Percentiles rank a stretch among this genome's conserved stretches.
phyloP scores from a whole-genome alignment of 352 stramenopile genomes.

The Phytophthora pini region DNA sequence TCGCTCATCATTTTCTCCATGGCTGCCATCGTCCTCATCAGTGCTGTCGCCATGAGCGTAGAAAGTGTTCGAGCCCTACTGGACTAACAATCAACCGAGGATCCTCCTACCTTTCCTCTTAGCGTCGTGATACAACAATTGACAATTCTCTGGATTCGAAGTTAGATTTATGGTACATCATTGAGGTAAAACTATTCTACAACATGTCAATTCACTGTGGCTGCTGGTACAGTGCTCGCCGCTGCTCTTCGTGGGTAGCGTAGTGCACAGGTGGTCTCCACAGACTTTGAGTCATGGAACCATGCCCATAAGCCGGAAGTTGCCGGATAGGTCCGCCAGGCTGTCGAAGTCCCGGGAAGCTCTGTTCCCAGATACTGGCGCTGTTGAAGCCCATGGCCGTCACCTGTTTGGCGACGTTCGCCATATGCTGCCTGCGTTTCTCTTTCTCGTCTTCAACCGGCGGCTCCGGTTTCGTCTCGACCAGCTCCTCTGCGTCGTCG shows the following conservation, averaged over 20 bases:
- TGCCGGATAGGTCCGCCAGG: constrained; percentile 17
- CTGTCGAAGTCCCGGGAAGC: constrained; percentile 26
- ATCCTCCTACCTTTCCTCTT: background rate
- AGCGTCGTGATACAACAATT: background rate
- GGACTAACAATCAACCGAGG: background rate
- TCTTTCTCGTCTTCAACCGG: constrained; percentile 10
- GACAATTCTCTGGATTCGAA: background rate
- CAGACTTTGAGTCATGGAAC: constrained; percentile 9
- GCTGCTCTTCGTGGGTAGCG: constrained; percentile 1
- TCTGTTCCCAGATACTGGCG: constrained; percentile 45
- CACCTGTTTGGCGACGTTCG: constrained; percentile 19
- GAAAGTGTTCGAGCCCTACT: constrained; percentile 53
- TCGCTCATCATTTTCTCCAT: constrained; percentile 79
- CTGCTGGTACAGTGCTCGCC: constrained; percentile 11
- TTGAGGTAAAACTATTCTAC: constrained; percentile 1
- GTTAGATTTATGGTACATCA: constrained; percentile 11
- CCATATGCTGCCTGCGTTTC: constrained; percentile 19
- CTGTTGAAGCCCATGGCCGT: constrained; percentile 23
- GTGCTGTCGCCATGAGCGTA: constrained; percentile 67
- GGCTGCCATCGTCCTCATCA: constrained; percentile 67
- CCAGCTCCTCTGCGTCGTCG: constrained; percentile 8
- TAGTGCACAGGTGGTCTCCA: constrained; percentile 24
- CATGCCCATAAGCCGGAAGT: constrained; percentile 1
- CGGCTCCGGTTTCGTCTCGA: too few species aligned
- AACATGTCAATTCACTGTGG: constrained; percentile 6